phyloP scores from a whole-genome alignment of 306 rosid genomes.

The Malus sieversii region DNA sequence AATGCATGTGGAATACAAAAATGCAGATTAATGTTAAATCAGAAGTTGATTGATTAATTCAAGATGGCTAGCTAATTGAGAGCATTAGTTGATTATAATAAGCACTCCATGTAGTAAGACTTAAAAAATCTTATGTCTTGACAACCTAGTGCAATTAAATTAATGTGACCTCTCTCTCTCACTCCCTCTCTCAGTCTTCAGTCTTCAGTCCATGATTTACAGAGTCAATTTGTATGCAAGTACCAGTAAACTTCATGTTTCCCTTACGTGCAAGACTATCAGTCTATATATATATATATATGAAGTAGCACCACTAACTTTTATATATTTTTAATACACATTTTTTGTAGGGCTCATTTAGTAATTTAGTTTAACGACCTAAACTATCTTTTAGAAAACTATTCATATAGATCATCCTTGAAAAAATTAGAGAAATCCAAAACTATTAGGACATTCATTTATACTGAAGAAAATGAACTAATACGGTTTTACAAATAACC shows the following conservation, averaged over 20 bases:
- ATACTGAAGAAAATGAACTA: no score
- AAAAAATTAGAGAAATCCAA: no score
- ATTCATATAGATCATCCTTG: no score
- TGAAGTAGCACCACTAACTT: no score
- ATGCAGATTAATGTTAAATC: neutral
- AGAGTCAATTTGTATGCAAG: neutral
- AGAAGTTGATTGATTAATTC: neutral
- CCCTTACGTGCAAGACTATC: no score
- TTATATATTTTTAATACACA: no score
- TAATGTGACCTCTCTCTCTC: neutral
- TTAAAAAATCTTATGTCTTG: neutral
- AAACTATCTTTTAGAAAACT: no score
- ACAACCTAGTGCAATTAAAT: neutral
- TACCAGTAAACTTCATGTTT: conserved; percentile 1
- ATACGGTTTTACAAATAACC: no score
- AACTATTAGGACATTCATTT: no score
- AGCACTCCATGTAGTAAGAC: neutral
- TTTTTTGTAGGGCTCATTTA: no score
- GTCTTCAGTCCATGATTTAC: neutral
- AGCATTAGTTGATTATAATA: neutral
- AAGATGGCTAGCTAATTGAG: neutral
- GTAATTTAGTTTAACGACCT: no score
- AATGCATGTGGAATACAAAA: neutral
- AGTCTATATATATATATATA: no score
- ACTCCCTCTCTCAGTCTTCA: neutral